phyloP scores from a whole-genome alignment of 2,329 filamentous ascomycete species.

The Fusarium sp. region DNA sequence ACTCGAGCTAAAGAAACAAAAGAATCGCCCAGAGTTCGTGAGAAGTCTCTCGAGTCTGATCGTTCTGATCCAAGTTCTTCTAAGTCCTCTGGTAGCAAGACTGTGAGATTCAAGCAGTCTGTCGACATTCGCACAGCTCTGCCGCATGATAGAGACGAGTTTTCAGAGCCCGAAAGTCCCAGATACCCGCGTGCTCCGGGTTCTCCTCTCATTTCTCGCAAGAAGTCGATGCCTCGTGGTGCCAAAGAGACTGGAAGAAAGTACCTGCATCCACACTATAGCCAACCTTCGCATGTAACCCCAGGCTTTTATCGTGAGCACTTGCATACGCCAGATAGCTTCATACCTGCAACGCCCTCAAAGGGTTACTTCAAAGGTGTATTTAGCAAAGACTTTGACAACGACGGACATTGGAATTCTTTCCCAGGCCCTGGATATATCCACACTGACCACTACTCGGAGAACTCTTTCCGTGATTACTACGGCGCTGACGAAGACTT shows the following conservation, averaged over 20 bases:
- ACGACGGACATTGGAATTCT: conserved; percentile 18
- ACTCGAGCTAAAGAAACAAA: not conserved
- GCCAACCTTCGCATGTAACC: conserved; percentile 1
- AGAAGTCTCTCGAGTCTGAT: conserved; percentile 34
- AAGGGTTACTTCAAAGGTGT: conserved; percentile 42
- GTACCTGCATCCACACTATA: conserved; percentile 26
- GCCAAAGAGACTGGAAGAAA: not conserved
- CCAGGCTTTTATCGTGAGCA: conserved; percentile 6
- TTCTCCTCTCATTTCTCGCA: conserved; percentile 37
- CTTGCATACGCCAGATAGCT: conserved; percentile 24
- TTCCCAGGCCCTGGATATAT: conserved; percentile 16
- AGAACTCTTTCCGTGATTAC: conserved; percentile 2
- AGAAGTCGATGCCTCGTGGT: not conserved
- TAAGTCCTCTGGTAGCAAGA: conserved; percentile 45
- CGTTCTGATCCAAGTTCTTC: conserved; percentile 40
- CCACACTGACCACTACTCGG: not conserved
- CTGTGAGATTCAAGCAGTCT: conserved; percentile 44
- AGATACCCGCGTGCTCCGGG: conserved; percentile 4
- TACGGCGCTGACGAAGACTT: conserved; percentile 6
- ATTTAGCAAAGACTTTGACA: conserved; percentile 41
- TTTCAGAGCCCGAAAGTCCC: conserved; percentile 26
- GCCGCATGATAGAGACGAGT: conserved; percentile 23
- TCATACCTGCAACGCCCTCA: conserved; percentile 18
- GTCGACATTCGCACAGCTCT: conserved; percentile 37
- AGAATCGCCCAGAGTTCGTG: conserved; percentile 8